Evolutionary conservation across 2,329 filamentous ascomycete genomes (phyloP).

Genomic region (Annulohypoxylon truncatum): DNA sequence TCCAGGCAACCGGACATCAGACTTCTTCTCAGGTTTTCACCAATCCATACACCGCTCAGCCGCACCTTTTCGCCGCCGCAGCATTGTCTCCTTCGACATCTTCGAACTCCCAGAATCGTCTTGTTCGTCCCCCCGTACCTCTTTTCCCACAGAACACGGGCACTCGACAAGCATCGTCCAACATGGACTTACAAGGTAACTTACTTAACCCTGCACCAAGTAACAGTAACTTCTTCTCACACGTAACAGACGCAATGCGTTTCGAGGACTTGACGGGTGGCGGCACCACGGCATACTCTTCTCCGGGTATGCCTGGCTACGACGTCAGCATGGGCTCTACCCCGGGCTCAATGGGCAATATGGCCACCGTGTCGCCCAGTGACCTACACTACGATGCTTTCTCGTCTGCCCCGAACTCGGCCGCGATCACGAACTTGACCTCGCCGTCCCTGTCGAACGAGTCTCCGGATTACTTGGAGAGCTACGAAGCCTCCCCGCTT

Average conservation of each 20-base stretch:
- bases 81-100: slow-evolving; percentile 70
- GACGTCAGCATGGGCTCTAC: slow-evolving; percentile 61
- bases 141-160: slow-evolving; percentile 73
- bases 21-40: slow-evolving; percentile 63
- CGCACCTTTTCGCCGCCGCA: slow-evolving; percentile 74
- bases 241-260: slow-evolving; percentile 62
- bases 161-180: slow-evolving; percentile 58
- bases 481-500: slow-evolving; percentile 82
- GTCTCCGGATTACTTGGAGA: slow-evolving; percentile 77
- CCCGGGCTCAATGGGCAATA: slow-evolving; percentile 63
- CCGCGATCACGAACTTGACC: slow-evolving; percentile 84
- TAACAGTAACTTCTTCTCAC: slow-evolving; percentile 49
- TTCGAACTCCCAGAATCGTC: slow-evolving; percentile 65
- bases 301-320: slow-evolving; percentile 64
- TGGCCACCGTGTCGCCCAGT: slow-evolving; percentile 84
- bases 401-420: slow-evolving; percentile 83
- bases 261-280: slow-evolving; percentile 68
- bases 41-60: slow-evolving; percentile 67
- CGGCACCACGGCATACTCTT: slow-evolving; percentile 63
- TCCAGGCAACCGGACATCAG: slow-evolving; percentile 67
- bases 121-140: slow-evolving; percentile 75
- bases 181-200: slow-evolving; percentile 70
- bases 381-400: slow-evolving; percentile 79
- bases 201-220: slow-evolving; percentile 21
- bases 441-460: slow-evolving; percentile 83